Conservation (phyloP, 352 stramenopile genomes). For the Saprolegnia diclina region DNA sequence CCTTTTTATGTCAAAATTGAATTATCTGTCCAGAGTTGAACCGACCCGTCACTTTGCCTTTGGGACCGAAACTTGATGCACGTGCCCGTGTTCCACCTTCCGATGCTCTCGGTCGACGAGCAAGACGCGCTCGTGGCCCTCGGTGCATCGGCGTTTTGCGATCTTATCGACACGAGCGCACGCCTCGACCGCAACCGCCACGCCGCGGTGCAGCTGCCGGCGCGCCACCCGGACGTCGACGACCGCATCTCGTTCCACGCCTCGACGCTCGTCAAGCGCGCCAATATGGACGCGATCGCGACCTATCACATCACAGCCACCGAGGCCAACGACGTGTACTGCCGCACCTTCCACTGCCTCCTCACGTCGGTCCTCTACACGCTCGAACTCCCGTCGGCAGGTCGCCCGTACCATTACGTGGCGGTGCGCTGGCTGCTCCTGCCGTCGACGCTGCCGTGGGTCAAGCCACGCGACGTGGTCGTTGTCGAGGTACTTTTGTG, state of each 20-base stretch:
- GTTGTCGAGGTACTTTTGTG: slow-evolving; percentile 8
- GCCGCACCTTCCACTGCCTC: slow-evolving; percentile 16
- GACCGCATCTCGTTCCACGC: slow-evolving; percentile 1
- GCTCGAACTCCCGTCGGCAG: slow-evolving; percentile 9
- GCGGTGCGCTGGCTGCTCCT: slow-evolving; percentile 17
- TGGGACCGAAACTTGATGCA: too few relatives aligned
- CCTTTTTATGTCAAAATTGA: too few relatives aligned
- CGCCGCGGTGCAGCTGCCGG: too few relatives aligned
- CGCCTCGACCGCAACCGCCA: neutral
- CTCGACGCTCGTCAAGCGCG: slow-evolving; percentile 11
- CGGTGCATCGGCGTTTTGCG: neutral
- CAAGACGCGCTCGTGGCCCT: slow-evolving; percentile 11
- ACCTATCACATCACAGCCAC: slow-evolving; percentile 15
- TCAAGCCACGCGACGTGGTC: slow-evolving; percentile 21
- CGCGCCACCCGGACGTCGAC: too few relatives aligned
- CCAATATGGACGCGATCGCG: slow-evolving; percentile 2
- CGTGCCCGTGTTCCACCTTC: slow-evolving; percentile 1
- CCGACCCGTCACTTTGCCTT: too few relatives aligned
- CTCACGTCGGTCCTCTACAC: slow-evolving; percentile 18
- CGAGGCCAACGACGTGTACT: slow-evolving; percentile 5
- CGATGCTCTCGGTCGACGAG: slow-evolving; percentile 19
- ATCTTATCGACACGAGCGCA: slow-evolving; percentile 13
- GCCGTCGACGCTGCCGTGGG: slow-evolving; percentile 11
- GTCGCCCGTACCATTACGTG: slow-evolving; percentile 8
- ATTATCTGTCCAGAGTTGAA: too few relatives aligned